phyloP scores from a whole-genome alignment of 2,329 filamentous ascomycete genomes.

The Alternaria arbusti region DNA sequence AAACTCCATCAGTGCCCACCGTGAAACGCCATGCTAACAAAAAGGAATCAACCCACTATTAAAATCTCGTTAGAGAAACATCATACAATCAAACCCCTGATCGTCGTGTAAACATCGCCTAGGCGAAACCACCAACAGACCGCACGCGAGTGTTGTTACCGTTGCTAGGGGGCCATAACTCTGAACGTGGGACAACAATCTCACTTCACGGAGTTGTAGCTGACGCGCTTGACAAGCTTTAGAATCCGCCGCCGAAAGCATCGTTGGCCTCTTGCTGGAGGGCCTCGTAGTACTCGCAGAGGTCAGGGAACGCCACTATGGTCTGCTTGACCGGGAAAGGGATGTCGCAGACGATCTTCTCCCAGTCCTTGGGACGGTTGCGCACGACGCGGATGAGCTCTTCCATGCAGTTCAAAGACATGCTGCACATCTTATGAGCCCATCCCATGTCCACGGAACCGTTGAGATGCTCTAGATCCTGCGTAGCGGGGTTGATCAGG shows the following conservation, averaged over 20 bases:
- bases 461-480: conserved; percentile 29
- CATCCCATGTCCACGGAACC: conserved; percentile 26
- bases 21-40: conserved; percentile 1
- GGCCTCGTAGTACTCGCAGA: conserved; percentile 22
- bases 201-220: neutral
- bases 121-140: neutral
- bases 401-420: conserved; percentile 30
- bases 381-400: conserved; percentile 21
- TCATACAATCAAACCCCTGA: neutral
- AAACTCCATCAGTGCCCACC: conserved; percentile 5
- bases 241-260: conserved; percentile 21
- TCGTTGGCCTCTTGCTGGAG: conserved; percentile 27
- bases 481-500: conserved; percentile 35
- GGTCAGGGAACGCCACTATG: conserved; percentile 24
- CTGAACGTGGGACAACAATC: neutral
- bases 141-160: neutral
- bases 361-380: conserved; percentile 25
- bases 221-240: neutral
- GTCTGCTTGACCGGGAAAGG: conserved; percentile 25
- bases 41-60: neutral
- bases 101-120: neutral
- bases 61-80: neutral
- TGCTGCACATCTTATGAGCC: conserved; percentile 20
- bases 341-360: conserved; percentile 27
- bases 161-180: neutral